Conservation (phyloP, 768 basidiomycete species). For the Jaapia argillacea region DNA sequence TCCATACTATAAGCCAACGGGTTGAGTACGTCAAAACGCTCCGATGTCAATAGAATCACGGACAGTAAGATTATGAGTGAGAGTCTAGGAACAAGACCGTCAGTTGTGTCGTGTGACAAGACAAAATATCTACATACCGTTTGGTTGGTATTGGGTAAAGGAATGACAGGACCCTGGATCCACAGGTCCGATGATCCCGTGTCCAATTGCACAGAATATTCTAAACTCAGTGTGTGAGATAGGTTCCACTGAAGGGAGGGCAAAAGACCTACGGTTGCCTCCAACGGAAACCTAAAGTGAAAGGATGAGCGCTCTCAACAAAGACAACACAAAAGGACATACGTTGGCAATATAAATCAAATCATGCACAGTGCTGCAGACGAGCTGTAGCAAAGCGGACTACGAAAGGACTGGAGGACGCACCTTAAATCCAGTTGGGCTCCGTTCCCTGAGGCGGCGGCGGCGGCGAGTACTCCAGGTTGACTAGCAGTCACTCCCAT, state of each 20-base stretch:
- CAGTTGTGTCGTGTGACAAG: background rate
- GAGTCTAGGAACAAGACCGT: no score
- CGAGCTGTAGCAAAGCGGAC: constrained; percentile 5
- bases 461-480: constrained; percentile 11
- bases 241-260: constrained; percentile 3
- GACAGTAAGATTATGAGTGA: constrained; percentile 55
- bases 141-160: constrained; percentile 36
- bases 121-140: constrained; percentile 30
- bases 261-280: constrained; percentile 34
- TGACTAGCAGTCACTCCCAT: constrained; percentile 30
- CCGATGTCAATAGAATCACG: constrained; percentile 14
- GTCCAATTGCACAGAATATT: constrained; percentile 69
- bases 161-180: constrained; percentile 38
- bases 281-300: constrained; percentile 57
- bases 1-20: constrained; percentile 44
- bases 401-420: constrained; percentile 9
- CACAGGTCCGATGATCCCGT: constrained; percentile 83
- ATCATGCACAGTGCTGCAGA: constrained; percentile 57
- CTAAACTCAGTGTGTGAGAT: constrained; percentile 23
- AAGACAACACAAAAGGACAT: constrained; percentile 18
- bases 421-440: constrained; percentile 35
- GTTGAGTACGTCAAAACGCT: no score
- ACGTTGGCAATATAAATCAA: constrained; percentile 75
- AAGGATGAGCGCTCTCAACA: constrained; percentile 2
- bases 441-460: constrained; percentile 6